These are phyloP conservation scores for Pyrenula massariospora DNA, from an alignment of 495 filamentous ascomycete genomes.

Conservation along the genomic window DNA sequence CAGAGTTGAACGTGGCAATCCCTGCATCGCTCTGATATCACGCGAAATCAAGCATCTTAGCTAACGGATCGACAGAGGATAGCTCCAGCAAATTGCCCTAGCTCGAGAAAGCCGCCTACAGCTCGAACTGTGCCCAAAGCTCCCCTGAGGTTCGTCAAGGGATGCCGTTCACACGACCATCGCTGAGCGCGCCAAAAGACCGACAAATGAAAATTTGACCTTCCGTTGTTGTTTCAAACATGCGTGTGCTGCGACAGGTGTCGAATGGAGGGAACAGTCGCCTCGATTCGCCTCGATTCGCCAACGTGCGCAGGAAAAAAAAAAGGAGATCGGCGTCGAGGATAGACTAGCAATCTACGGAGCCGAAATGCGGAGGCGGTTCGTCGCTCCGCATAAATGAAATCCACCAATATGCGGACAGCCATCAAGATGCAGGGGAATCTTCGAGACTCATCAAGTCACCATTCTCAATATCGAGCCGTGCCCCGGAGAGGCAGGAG, in stretches of 20 bases:
- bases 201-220: no score
- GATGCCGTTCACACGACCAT: no score
- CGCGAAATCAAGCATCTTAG: background rate
- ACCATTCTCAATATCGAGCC: background rate
- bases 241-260: no score
- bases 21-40: background rate
- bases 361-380: background rate
- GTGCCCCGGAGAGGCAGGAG: background rate
- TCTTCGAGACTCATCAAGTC: background rate
- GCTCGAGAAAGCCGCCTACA: no score
- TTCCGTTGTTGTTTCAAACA: no score
- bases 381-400: background rate
- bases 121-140: no score
- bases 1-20: background rate
- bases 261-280: no score
- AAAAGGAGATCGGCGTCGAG: background rate
- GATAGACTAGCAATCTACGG: background rate
- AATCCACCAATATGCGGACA: background rate
- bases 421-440: no score
- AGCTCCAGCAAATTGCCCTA: background rate
- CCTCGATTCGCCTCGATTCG: no score
- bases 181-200: no score
- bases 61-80: background rate
- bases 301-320: background rate
- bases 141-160: no score